A percentile compares a stretch with the other conserved stretches of the same genome.
phyloP scores from a whole-genome alignment of 768 basidiomycete genomes.

The Dioszegia crocea region DNA sequence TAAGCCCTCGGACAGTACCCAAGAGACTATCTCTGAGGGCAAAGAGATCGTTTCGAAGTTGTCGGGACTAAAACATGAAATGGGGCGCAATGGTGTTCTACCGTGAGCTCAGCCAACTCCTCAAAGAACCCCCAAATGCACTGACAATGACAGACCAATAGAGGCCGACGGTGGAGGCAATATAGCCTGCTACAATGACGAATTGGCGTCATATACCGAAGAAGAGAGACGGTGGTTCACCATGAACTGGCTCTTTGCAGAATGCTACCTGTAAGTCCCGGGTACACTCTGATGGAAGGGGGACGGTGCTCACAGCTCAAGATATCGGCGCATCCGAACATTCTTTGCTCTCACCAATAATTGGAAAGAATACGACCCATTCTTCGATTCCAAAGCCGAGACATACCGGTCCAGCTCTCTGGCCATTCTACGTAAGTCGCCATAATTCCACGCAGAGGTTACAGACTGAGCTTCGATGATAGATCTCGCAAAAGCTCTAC shows the following conservation, averaged over 20 bases:
- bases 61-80: slow-evolving; percentile 78
- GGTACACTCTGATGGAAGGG: background rate
- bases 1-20: slow-evolving; percentile 35
- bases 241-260: slow-evolving; percentile 92
- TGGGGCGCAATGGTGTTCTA: slow-evolving; percentile 69
- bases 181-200: slow-evolving; percentile 68
- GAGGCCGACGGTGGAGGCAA: slow-evolving; percentile 71
- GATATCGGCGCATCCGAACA: slow-evolving; percentile 77
- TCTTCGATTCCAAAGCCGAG: slow-evolving; percentile 69
- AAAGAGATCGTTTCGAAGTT: slow-evolving; percentile 69
- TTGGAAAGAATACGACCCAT: slow-evolving; percentile 80
- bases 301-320: slow-evolving; percentile 50
- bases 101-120: slow-evolving; percentile 54
- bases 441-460: background rate
- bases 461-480: background rate
- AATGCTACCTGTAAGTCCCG: slow-evolving; percentile 58
- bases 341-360: slow-evolving; percentile 64
- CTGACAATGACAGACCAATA: slow-evolving; percentile 58
- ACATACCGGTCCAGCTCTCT: slow-evolving; percentile 73
- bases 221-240: slow-evolving; percentile 70
- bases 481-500: slow-evolving; percentile 45
- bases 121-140: background rate
- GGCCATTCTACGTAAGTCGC: slow-evolving; percentile 69
- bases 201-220: slow-evolving; percentile 57
- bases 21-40: slow-evolving; percentile 61